Evolutionary conservation across 2,329 filamentous ascomycete genomes (phyloP).

Genomic region (Pseudovirgaria hyperparasitica): DNA sequence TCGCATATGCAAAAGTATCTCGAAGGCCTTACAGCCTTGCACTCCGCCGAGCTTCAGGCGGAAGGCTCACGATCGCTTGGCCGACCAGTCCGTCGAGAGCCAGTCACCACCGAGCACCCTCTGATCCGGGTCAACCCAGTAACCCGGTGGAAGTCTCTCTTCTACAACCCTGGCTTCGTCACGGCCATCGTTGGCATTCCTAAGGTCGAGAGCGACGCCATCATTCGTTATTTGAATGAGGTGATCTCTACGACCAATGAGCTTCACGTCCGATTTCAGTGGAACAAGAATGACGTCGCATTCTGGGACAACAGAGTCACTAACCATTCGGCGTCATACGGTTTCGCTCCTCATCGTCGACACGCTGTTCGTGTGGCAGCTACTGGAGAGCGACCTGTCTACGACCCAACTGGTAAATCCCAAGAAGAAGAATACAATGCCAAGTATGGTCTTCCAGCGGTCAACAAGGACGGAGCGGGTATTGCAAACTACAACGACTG

Average conservation of each 20-base stretch:
- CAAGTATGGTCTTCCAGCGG: conserved; percentile 34
- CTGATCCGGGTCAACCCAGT: conserved; percentile 47
- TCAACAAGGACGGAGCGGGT: conserved; percentile 44
- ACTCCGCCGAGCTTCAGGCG: conserved; percentile 43
- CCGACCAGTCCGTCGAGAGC: conserved; percentile 39
- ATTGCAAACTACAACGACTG: conserved; percentile 46
- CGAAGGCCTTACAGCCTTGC: conserved; percentile 42
- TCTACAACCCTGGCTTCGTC: conserved; percentile 47
- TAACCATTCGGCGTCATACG: conserved; percentile 44
- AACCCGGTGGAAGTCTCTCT: conserved; percentile 49
- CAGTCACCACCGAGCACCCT: conserved; percentile 43
- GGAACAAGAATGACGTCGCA: conserved; percentile 52
- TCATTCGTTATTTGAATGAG: conserved; percentile 40
- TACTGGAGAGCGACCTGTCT: conserved; percentile 34
- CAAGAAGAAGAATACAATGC: conserved; percentile 42
- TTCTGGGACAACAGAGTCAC: conserved; percentile 55
- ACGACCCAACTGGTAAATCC: conserved; percentile 32
- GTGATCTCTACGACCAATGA: conserved; percentile 49
- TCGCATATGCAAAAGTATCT: conserved; percentile 45
- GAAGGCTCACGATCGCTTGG: conserved; percentile 36
- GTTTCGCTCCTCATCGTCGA: conserved; percentile 43
- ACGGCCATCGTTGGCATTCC: conserved; percentile 46
- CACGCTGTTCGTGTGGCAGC: conserved; percentile 40
- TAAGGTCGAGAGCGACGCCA: conserved; percentile 41
- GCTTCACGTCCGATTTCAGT: conserved; percentile 53